Conservation (phyloP, 768 basidiomycete genomes). For the Rhodotorula kratochvilovae region DNA sequence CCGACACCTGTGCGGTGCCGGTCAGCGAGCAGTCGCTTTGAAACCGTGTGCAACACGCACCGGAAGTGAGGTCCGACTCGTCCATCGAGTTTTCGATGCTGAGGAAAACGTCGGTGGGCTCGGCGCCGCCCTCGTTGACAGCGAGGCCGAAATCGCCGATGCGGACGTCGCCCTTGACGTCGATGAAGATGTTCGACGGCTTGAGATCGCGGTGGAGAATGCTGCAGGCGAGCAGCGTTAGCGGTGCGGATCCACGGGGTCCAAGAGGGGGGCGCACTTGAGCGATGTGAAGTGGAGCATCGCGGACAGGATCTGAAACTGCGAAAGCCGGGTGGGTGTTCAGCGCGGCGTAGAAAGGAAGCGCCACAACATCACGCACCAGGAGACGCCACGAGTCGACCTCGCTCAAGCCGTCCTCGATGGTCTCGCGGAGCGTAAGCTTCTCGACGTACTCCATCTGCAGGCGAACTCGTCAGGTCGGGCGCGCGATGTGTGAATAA, state of each 20-base stretch:
- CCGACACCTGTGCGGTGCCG: slow-evolving; percentile 34
- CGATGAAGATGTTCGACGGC: slow-evolving; percentile 40
- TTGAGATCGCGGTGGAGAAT: slow-evolving; percentile 44
- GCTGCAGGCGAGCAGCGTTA: neutral
- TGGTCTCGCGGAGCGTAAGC: slow-evolving; percentile 38
- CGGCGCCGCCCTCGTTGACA: slow-evolving; percentile 29
- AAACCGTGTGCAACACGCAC: neutral
- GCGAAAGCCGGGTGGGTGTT: neutral
- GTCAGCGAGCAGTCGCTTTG: neutral
- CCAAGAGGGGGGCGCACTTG: slow-evolving; percentile 17
- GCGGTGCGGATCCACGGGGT: no score
- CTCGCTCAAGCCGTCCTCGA: slow-evolving; percentile 42
- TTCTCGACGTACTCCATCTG: slow-evolving; percentile 40
- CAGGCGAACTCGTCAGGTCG: neutral
- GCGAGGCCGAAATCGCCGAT: slow-evolving; percentile 41
- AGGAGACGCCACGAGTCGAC: slow-evolving; percentile 38
- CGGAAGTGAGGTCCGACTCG: slow-evolving; percentile 34
- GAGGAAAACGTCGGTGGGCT: slow-evolving; percentile 25
- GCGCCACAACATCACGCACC: slow-evolving; percentile 1
- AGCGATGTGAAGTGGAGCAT: slow-evolving; percentile 44
- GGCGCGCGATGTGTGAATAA: fast-evolving
- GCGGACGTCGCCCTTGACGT: slow-evolving; percentile 38
- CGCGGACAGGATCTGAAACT: slow-evolving; percentile 42
- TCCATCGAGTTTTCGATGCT: slow-evolving; percentile 32
- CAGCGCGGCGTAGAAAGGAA: neutral